Evolutionary conservation across 1,284 basidiomycete species (phyloP), one percentile per base, ranked within the genome.

Genomic region (Neonothopanus nambi): DNA sequence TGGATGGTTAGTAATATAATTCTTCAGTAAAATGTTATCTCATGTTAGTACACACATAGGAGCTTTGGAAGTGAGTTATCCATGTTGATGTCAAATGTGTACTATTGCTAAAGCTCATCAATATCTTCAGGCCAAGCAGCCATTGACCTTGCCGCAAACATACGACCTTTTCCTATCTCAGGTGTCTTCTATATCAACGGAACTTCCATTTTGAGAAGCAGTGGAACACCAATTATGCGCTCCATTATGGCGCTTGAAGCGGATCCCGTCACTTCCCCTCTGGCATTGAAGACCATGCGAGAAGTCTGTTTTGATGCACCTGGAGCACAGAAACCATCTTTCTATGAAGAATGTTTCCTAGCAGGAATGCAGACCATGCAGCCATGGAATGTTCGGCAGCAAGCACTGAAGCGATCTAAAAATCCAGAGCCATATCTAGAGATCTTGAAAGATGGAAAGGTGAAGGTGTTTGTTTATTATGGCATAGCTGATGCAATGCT

Each of bases 171-270:
- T 18, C 40, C 40, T 5, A 41, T 41, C 5, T 7, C 40, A 5
- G 40, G 40, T 8, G 40, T 41, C 20, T 41, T 41, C n/a, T 41
- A 41, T 21, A 41, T 41, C 40, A 41, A 41, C 40, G 26, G 40
- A 18, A 41, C 40, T 41, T 8, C 40, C 40, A 41, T 41, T 15
- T 9, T 11, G 6, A 41, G 40, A 21, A 7, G 20, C 40, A 41
- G 40, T 21, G 40, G 40, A 11, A 41, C 20, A 41, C 40, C 40
- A 18, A 41, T 41, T 11, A 41, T 41, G 40, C 40, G 40, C n/a
- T 18, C 20, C 7, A 41, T 41, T 5, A 41, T 41, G 40, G 26
- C 17, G 12, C 40, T 41, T 3, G 40, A 41, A 23, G 40, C 40
- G 5, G 15, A 41, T 13, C 20, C 26, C 20, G 40, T 23, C 20